Evolutionary conservation across 2,329 filamentous ascomycete species (phyloP), one percentile per base, ranked within the genome.

Genomic region (Zymoseptoria passerinii): DNA sequence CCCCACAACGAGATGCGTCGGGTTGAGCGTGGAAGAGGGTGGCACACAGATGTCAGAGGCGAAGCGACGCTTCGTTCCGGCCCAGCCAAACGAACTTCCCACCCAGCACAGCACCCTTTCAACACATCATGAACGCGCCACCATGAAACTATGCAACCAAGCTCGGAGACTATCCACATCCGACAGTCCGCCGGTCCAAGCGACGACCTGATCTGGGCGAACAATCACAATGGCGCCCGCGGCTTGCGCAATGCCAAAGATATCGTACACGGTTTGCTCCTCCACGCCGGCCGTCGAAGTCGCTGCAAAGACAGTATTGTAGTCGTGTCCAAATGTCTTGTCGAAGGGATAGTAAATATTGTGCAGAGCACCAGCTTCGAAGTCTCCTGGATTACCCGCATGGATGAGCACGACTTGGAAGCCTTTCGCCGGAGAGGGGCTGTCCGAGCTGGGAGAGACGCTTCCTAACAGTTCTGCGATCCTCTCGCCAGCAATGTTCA

Each of bases 281-380:
- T 16, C 18, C 18, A n/a, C 23, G 6, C 23, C 20, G 3, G 29
- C 48, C 28, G 87, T 72, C 0, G 83, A 82, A 2, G 88, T 68
- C 0, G 86, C 71, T 27, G 86, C 83, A 23, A 88, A 75, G 1
- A 81, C 64, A 9, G 71, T 73, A 62, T 77, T 72, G 28, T 80
- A 72, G 0, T 65, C 48, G 18, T 50, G 9, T 50, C 48, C 48
- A 5, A n/a, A 13, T 9, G n/a, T 50, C 48, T 20, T 20, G 48
- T 50, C 18, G 7, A 49, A 13, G 8, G 53, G 57, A 23, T 55
- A 58, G 54, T 54, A 61, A 6, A 52, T 19, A n/a, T 57, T 29
- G 48, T 56, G 51, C 18, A 61, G 59, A 19, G 48, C 54, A 10
- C 20, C 19, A 2, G n/a, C 35, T 23, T 61, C 59, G 13, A 61